These are phyloP conservation scores for Hibiscus tridactylites DNA, from an alignment of 345 rosid genomes.

Conservation along the genomic window DNA sequence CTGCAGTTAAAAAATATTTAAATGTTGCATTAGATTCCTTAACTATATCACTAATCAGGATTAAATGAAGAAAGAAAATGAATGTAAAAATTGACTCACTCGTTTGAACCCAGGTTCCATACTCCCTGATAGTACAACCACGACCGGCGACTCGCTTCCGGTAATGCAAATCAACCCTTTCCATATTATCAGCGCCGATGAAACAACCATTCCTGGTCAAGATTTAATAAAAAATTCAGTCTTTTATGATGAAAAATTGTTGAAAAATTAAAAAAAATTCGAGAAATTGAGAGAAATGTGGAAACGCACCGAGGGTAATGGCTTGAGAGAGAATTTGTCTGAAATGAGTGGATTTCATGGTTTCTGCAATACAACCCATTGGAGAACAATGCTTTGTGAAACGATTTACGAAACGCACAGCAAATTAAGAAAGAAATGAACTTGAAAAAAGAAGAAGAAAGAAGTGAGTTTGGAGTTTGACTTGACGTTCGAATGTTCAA, in stretches of 20 bases:
- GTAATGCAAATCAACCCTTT: constrained; percentile 61
- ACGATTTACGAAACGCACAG: not conserved
- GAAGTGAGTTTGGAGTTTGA: not conserved
- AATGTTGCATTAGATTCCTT: not conserved
- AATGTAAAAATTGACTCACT: constrained; percentile 16
- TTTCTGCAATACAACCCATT: constrained; percentile 4
- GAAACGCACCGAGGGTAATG: constrained; percentile 44
- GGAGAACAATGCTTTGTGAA: not conserved
- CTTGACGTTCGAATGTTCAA: not conserved
- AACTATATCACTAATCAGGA: not conserved
- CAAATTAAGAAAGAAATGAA: not conserved
- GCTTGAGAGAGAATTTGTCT: constrained; percentile 42
- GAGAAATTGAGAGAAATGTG: not conserved
- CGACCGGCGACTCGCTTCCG: constrained; percentile 70
- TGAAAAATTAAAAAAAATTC: not conserved
- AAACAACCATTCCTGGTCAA: constrained; percentile 45
- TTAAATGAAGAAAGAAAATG: not conserved
- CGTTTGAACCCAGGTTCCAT: constrained; percentile 83
- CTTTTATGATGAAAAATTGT: not conserved
- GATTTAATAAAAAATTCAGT: not conserved
- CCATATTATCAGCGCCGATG: constrained; percentile 72
- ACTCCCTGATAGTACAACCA: constrained; percentile 68
- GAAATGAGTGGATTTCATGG: constrained; percentile 37
- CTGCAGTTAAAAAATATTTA: constrained; percentile 21
- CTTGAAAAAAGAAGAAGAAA: not conserved